phyloP scores from a whole-genome alignment of 371 early-diverging fungal species.

The Batrachochytrium dendrobatidis region DNA sequence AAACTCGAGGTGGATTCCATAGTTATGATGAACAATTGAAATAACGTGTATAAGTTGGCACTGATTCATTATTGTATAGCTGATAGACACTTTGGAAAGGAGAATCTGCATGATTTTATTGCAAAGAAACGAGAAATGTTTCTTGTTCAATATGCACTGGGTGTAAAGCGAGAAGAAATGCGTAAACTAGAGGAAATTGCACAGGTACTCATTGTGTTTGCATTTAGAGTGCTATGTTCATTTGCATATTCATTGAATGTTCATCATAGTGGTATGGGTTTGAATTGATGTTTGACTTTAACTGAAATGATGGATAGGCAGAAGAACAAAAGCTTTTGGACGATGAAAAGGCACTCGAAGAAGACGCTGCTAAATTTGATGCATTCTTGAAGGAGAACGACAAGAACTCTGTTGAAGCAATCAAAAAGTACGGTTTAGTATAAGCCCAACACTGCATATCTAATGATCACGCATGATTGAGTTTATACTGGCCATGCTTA shows the following conservation, averaged over 20 bases:
- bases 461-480: neutral
- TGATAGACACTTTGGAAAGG: conserved; percentile 40
- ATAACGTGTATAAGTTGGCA: too few species aligned
- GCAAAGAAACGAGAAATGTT: conserved; percentile 51
- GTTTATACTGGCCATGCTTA: neutral
- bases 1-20: conserved; percentile 22
- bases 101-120: conserved; percentile 43
- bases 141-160: conserved; percentile 44
- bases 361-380: conserved; percentile 49
- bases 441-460: neutral
- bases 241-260: neutral
- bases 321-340: conserved; percentile 48
- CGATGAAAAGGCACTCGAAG: conserved; percentile 47
- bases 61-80: too few species aligned
- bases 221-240: neutral
- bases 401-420: conserved; percentile 48
- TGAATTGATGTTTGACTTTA: neutral
- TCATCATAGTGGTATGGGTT: too few species aligned
- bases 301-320: conserved; percentile 19
- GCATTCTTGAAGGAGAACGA: conserved; percentile 49
- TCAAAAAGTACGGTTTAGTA: conserved; percentile 27
- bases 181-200: conserved; percentile 44
- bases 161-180: conserved; percentile 48
- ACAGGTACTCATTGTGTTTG: conserved; percentile 20
- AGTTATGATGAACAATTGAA: neutral